A percentile compares a stretch with the other conserved stretches of the same genome.
Conservation (phyloP, 305 asterid genomes). For the Striga hermonthica region DNA sequence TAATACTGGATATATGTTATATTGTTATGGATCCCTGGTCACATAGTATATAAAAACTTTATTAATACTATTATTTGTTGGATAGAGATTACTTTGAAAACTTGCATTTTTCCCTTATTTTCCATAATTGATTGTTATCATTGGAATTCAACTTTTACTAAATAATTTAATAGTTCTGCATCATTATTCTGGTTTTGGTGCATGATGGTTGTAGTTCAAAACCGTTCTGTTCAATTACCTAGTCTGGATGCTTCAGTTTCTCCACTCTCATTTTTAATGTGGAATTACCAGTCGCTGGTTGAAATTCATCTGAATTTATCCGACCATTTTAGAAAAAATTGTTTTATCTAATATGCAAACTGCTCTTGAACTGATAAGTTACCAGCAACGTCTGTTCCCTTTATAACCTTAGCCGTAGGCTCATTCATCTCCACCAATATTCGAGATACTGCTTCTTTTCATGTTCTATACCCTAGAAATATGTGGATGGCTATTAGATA, state of each 20-base stretch:
- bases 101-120: no score
- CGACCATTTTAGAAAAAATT: constrained; percentile 9
- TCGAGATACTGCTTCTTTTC: neutral
- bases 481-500: neutral
- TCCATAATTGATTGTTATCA: no score
- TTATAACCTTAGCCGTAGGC: neutral
- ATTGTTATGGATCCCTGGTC: no score
- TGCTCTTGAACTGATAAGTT: neutral
- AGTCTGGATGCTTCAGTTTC: no score
- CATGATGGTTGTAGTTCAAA: no score
- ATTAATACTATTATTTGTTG: constrained; percentile 4
- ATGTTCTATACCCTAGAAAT: neutral
- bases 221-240: no score
- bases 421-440: no score
- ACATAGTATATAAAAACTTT: constrained; percentile 6
- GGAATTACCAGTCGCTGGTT: neutral
- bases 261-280: constrained; percentile 5
- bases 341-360: constrained; percentile 15
- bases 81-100: constrained; percentile 12
- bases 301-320: constrained; percentile 1
- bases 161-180: no score
- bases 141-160: no score
- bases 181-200: no score
- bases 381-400: neutral
- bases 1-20: no score